These are phyloP conservation scores for Cudoniella acicularis DNA, from an alignment of 495 filamentous ascomycete genomes.

Conservation along the genomic window DNA sequence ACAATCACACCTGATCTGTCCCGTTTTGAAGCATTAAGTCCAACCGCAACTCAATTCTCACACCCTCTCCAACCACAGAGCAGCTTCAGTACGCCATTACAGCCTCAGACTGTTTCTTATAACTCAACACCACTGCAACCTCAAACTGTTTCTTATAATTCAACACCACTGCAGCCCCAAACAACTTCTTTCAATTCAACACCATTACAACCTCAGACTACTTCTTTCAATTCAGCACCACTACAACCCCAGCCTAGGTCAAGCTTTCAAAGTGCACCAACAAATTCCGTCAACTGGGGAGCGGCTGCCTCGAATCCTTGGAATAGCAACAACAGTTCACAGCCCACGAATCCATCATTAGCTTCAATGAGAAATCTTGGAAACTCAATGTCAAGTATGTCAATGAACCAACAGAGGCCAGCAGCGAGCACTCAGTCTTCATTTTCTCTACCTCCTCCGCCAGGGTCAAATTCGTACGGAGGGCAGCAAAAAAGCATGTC, in stretches of 20 bases:
- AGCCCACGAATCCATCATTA: conserved; percentile 13
- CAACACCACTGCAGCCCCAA: background rate
- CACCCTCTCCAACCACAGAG: conserved; percentile 43
- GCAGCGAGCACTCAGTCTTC: conserved; percentile 23
- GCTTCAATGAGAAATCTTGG: conserved; percentile 31
- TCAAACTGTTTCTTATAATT: conserved; percentile 4
- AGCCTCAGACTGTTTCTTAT: conserved; percentile 5
- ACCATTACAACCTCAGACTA: conserved; percentile 6
- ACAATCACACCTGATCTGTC: conserved; percentile 55
- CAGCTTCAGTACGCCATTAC: conserved; percentile 13
- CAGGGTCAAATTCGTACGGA: conserved; percentile 38
- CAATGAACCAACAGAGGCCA: conserved; percentile 20
- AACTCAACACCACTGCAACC: background rate
- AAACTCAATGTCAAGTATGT: conserved; percentile 24
- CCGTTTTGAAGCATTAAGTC: conserved; percentile 43
- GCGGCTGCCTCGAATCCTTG: conserved; percentile 25
- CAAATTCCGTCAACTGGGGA: conserved; percentile 15
- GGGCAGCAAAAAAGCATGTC: conserved; percentile 27
- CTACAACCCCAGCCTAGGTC: conserved; percentile 9
- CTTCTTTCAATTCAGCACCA: background rate
- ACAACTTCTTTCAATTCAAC: conserved; percentile 3
- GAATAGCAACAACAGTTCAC: conserved; percentile 13
- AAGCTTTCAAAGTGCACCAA: conserved; percentile 2
- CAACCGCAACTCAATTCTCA: conserved; percentile 50
- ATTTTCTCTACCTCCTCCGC: conserved; percentile 48